Percentiles rank a stretch among this genome's conserved stretches.
Conservation (phyloP, 2,329 filamentous ascomycete species). For the Sclerotinia spermophila region DNA sequence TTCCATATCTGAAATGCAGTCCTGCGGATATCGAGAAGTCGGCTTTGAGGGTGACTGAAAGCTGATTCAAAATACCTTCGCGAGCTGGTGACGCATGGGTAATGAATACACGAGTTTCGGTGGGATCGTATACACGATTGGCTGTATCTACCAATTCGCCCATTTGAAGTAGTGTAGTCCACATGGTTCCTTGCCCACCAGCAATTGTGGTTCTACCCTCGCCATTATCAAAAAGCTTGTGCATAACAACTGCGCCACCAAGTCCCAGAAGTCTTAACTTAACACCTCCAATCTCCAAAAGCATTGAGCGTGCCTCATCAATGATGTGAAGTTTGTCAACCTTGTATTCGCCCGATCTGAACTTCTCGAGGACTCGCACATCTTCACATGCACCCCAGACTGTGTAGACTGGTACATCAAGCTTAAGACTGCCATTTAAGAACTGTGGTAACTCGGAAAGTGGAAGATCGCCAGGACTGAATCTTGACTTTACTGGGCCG, state of each 20-base stretch:
- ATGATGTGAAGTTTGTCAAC: constrained; percentile 97
- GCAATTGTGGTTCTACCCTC: constrained; percentile 97
- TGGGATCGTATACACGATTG: constrained; percentile 96
- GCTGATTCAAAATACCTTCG: constrained; percentile 94
- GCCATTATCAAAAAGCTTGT: constrained; percentile 98
- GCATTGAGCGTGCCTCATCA: constrained; percentile 92
- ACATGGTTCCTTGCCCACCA: constrained; percentile 98
- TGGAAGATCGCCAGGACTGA: constrained; percentile 75
- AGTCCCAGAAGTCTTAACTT: constrained; percentile 92
- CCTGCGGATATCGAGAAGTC: constrained; percentile 98
- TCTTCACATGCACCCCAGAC: constrained; percentile 99
- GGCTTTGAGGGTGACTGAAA: constrained; percentile 94
- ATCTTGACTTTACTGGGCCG: constrained; percentile 81
- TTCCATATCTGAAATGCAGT: constrained; percentile 96
- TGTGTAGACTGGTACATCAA: constrained; percentile 96
- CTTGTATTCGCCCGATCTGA: constrained; percentile 96
- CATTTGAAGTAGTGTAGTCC: constrained; percentile 97
- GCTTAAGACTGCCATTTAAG: constrained; percentile 80
- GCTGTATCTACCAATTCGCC: constrained; percentile 96
- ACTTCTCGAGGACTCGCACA: constrained; percentile 94
- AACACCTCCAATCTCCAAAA: constrained; percentile 91
- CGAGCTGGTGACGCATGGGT: constrained; percentile 95
- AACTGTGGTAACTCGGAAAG: constrained; percentile 91
- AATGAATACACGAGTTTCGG: constrained; percentile 93
- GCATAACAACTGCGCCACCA: constrained; percentile 97